phyloP scores from a whole-genome alignment of 768 basidiomycete species.

The Amanita subjunquillea region DNA sequence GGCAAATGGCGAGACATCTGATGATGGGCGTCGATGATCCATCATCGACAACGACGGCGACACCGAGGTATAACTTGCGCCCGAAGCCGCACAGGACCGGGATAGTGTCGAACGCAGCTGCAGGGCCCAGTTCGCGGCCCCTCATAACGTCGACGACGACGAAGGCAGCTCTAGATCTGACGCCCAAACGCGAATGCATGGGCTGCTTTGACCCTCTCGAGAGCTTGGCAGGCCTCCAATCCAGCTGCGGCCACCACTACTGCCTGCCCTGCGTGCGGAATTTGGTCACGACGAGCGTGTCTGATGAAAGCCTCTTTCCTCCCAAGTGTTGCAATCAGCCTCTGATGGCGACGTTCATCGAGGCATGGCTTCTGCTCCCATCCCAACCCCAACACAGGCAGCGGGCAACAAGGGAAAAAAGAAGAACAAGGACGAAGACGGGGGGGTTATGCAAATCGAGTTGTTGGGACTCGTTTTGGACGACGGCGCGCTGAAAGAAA shows the following conservation, averaged over 20 bases:
- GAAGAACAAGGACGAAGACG: background rate
- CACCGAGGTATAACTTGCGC: background rate
- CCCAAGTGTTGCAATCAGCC: conserved; percentile 33
- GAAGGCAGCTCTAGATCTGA: background rate
- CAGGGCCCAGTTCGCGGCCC: background rate
- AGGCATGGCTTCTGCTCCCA: background rate
- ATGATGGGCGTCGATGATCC: background rate
- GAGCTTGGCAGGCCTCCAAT: conserved; percentile 17
- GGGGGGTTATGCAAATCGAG: background rate
- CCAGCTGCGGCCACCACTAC: conserved; percentile 37
- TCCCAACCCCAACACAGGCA: too few species aligned
- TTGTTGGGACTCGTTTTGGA: background rate
- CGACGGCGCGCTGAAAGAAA: background rate
- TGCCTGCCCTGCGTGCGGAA: conserved; percentile 30
- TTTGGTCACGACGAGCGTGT: conserved; percentile 31
- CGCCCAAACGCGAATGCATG: conserved; percentile 23
- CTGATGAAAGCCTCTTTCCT: conserved; percentile 42
- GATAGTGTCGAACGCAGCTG: too few species aligned
- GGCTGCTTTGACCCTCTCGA: conserved; percentile 28
- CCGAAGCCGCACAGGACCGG: background rate
- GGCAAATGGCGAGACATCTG: background rate
- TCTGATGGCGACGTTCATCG: background rate
- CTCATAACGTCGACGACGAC: background rate
- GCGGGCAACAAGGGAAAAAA: too few species aligned
- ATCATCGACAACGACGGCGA: background rate